These are phyloP conservation scores for Nicotiana undulata DNA, from an alignment of 257 asterid genomes.

Conservation along the genomic window DNA sequence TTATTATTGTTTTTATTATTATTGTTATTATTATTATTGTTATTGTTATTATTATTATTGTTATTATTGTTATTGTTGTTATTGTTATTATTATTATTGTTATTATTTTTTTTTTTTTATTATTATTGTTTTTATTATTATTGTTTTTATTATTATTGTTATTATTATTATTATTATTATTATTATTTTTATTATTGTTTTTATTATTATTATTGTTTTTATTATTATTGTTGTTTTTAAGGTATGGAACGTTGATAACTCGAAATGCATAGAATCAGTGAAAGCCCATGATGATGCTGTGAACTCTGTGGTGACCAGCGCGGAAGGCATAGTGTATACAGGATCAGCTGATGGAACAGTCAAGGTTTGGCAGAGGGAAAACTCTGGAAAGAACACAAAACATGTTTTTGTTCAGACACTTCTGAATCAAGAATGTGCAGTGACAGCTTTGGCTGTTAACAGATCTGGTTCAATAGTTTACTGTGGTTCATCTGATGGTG, in stretches of 20 bases:
- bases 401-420: conserved; percentile 32
- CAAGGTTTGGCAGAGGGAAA: conserved; percentile 45
- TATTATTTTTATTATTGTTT: too few species aligned
- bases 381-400: conserved; percentile 15
- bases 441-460: conserved; percentile 44
- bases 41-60: too few species aligned
- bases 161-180: too few species aligned
- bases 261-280: conserved; percentile 49
- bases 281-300: conserved; percentile 59
- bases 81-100: too few species aligned
- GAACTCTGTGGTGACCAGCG: conserved; percentile 37
- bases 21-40: too few species aligned
- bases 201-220: too few species aligned
- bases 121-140: too few species aligned
- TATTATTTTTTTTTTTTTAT: too few species aligned
- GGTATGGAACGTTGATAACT: conserved; percentile 34
- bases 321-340: conserved; percentile 35
- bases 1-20: too few species aligned
- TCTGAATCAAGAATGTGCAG: conserved; percentile 42
- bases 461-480: conserved; percentile 30
- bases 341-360: conserved; percentile 72
- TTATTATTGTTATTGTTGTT: too few species aligned
- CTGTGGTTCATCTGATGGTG: conserved; percentile 56
- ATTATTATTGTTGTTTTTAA: too few species aligned
- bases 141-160: too few species aligned